A percentile compares a stretch with the other conserved stretches of the same genome.
These are phyloP conservation scores for Glonium stellatum DNA, from an alignment of 495 filamentous ascomycete genomes.

Conservation along the genomic window DNA sequence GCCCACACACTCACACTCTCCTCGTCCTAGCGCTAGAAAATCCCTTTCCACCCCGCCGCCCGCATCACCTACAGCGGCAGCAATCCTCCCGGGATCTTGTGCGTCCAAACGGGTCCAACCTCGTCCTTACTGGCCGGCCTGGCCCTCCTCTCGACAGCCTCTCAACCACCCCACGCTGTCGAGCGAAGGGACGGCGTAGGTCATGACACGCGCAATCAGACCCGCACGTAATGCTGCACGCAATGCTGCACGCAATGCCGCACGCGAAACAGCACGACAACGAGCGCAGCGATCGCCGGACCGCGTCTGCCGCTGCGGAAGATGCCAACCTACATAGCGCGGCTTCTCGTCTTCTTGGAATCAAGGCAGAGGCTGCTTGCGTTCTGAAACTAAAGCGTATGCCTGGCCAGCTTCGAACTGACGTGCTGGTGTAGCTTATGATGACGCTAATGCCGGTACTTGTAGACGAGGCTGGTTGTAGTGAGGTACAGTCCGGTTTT, in stretches of 20 bases:
- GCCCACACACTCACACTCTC: background rate
- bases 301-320: constrained; percentile 74
- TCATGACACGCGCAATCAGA: constrained; percentile 68
- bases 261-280: constrained; percentile 84
- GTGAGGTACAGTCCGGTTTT: constrained; percentile 78
- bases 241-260: constrained; percentile 75
- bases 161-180: constrained; percentile 61
- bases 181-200: no score
- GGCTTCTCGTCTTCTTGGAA: constrained; percentile 61
- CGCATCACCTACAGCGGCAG: constrained; percentile 63
- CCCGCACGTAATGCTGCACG: constrained; percentile 75
- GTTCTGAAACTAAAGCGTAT: constrained; percentile 37
- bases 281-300: constrained; percentile 73
- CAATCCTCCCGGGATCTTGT: constrained; percentile 58
- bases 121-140: constrained; percentile 63
- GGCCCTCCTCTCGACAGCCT: constrained; percentile 57
- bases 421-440: constrained; percentile 50
- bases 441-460: constrained; percentile 71
- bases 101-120: constrained; percentile 71
- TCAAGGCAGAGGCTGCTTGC: constrained; percentile 45
- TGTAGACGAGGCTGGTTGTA: constrained; percentile 71
- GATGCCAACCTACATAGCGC: constrained; percentile 76
- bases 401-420: constrained; percentile 67
- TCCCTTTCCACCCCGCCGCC: constrained; percentile 54
- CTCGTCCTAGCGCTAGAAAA: constrained; percentile 49